Base-by-base conservation (phyloP, 148 eudicot species). In the Vaccinium corymbosum region DNA sequence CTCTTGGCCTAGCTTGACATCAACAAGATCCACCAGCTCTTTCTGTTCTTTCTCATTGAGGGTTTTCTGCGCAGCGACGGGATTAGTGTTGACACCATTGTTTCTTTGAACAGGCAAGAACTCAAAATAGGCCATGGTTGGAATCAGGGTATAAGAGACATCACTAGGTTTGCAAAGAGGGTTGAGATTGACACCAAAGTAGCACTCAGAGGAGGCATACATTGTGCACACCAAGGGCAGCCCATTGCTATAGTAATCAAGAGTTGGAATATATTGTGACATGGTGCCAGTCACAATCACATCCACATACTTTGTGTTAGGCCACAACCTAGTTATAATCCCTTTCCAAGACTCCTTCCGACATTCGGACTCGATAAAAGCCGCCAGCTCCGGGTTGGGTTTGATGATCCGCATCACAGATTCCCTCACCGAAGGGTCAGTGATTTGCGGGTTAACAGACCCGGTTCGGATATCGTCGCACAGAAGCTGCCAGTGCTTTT, bases 241-340 rank as follows among this genome's bases (percentile, higher is more conserved):
- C 32, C 95, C 95, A 82, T 93, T 91, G 78, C 93, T 90, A 71
- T 91, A 93, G 78, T 91, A 86, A 81, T 94, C 93, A 27, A 93
- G 93, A 1, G 91, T 93, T 14, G 95, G 94, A 8, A 93, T 93
- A 20, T 93, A 93, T 82, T 94, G 98, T 74, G 95, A 90, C 98
- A 94, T 94, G 19, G 98, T 88, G 38, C 98, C 98, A 38, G 98
- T 94, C 20, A 93, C 95, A 38, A 94, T 94, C 22, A 94, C 98
- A 80, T 94, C 98, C 59, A 94, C 88, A 82, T 93, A 93, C 70
- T 92, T 94, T 4, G 95, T 93, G 78, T 94, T 92, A 4, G 98
- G 95, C 98, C 98, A 94, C 5, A 94, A 14, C 84, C 94, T 86
- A 22, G 93, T 89, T 1, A 93, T 90, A 7, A 93, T 93, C 90